Evolutionary conservation across 2,329 filamentous ascomycete genomes (phyloP).

Genomic region (Alternaria viburni): DNA sequence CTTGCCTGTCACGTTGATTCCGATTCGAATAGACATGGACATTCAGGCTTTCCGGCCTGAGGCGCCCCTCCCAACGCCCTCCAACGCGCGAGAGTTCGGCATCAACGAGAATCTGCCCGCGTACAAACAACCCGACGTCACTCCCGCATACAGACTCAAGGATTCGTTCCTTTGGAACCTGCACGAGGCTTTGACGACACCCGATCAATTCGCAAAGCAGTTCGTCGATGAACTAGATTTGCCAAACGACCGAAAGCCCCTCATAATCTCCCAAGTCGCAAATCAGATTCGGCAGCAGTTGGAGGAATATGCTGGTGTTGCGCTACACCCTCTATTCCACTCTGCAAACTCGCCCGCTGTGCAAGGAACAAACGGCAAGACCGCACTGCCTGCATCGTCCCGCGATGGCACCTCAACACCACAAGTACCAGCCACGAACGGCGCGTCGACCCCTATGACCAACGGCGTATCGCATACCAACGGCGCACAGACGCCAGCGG

Average conservation of each 20-base stretch:
- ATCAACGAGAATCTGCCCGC: constrained; percentile 77
- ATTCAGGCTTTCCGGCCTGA: constrained; percentile 77
- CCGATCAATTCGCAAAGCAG: constrained; percentile 90
- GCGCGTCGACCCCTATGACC: constrained; percentile 62
- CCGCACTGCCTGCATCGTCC: constrained; percentile 51
- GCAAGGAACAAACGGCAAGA: constrained; percentile 38
- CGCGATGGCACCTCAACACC: constrained; percentile 60
- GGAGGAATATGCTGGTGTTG: constrained; percentile 94
- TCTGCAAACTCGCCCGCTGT: constrained; percentile 47
- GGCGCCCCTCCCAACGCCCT: constrained; percentile 68
- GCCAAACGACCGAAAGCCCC: constrained; percentile 69
- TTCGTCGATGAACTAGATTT: constrained; percentile 94
- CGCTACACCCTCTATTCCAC: constrained; percentile 90
- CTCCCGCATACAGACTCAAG: constrained; percentile 84
- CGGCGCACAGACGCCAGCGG: constrained; percentile 54
- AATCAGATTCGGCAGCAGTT: constrained; percentile 93
- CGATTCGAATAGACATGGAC: constrained; percentile 95
- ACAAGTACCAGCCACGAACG: constrained; percentile 54
- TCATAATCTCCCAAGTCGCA: constrained; percentile 80
- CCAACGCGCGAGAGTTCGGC: constrained; percentile 62
- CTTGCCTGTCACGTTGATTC: constrained; percentile 87
- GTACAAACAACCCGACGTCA: constrained; percentile 79
- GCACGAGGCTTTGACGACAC: constrained; percentile 91
- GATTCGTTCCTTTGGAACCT: constrained; percentile 99
- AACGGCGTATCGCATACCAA: constrained; percentile 55